Base-by-base conservation (phyloP, 257 asterid genomes). In the Coffea canephora region DNA sequence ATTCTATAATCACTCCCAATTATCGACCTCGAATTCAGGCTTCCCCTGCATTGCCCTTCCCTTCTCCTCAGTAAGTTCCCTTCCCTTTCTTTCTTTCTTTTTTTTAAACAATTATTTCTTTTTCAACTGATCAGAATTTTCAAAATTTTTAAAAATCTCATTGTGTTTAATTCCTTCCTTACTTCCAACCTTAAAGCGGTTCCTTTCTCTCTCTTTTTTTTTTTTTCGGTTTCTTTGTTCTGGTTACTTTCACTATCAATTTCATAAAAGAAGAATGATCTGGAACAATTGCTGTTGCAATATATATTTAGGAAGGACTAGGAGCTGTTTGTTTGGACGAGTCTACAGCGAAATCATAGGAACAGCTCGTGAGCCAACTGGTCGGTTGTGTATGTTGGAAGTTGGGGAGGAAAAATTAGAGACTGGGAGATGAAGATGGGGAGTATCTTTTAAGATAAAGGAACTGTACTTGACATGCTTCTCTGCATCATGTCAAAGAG, bases 41-140 rank as follows among this genome's bases (percentile, higher is more conserved):
- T 74, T 76, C 87, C 19, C 85, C 92, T 15, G 78, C 86, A 23
- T 78, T 87, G 92, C 85, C 95, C 9, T 94, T 92, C 82, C 89
- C 91, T 80, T 88, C 97, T 81, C 86, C 91, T 54, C 84, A 78
- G 98, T 93, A 81, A 79, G 89, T 78, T 5, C 46, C 16, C 66
- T 48, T 5, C 18, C 71, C 27, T 8, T 54, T n/a, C n/a, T 4
- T 15, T 2, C 34, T 27, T 0, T 13, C 1, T 34, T 43, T 36
- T 23, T 2, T 50, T 16, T 1, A 13, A 13, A 50, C 16, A 12
- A 12, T 36, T 18, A 39, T 39, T 21, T n/a, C 39, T 5, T 62
- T 8, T 69, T 7, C 16, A 12, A n/a, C 43, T 65, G 67, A n/a
- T 68, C 36, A 11, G 16, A 25, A 3, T 7, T 4, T 27, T 23